Evolutionary conservation across 2,329 filamentous ascomycete genomes (phyloP).

Genomic region (Sporothrix protearum): DNA sequence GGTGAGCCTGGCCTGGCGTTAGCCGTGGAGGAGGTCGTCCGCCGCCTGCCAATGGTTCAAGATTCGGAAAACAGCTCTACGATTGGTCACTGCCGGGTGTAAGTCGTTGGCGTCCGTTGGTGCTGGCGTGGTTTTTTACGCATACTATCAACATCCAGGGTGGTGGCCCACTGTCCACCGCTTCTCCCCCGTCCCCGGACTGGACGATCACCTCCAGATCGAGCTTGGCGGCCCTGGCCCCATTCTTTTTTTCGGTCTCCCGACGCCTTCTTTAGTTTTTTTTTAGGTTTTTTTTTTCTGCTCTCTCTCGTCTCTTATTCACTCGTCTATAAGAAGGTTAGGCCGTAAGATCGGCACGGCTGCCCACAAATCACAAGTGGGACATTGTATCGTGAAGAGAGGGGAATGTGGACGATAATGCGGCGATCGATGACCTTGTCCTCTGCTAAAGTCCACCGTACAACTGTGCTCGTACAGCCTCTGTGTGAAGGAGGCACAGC

Average conservation of each 20-base stretch:
- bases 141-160: too few relatives aligned
- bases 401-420: neutral
- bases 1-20: neutral
- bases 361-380: neutral
- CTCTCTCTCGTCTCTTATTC: too few relatives aligned
- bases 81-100: slow-evolving; percentile 6
- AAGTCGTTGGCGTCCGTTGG: neutral
- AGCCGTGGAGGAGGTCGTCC: neutral
- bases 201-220: slow-evolving; percentile 6
- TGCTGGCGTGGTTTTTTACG: neutral
- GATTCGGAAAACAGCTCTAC: neutral
- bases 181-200: slow-evolving; percentile 6
- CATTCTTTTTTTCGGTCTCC: neutral
- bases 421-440: neutral
- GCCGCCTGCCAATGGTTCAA: neutral
- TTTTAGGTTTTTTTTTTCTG: neutral
- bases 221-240: slow-evolving; percentile 1
- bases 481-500: neutral
- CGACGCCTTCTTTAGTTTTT: neutral
- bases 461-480: neutral
- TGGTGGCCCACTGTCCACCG: neutral
- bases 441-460: neutral
- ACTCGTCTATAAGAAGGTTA: neutral
- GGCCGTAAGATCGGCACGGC: neutral
- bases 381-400: neutral